Conservation (phyloP, 78 protist species). For the Emiliania huxleyi region DNA sequence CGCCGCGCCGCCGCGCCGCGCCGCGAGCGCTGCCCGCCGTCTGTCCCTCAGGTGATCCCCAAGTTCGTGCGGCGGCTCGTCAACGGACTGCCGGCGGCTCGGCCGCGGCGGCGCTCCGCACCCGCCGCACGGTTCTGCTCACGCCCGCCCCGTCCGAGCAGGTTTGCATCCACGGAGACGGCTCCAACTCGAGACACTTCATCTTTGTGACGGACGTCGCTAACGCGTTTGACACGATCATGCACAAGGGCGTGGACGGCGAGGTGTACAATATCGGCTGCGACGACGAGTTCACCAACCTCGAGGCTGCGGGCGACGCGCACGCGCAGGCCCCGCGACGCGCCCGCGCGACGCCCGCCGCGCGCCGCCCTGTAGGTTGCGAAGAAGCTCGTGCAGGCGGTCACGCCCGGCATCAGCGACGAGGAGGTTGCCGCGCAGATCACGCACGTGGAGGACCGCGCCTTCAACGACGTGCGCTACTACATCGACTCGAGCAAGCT, state of each 20-base stretch:
- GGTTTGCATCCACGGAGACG: conserved; percentile 78
- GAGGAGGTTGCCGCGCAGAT: background rate
- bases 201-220: conserved; percentile 78
- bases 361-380: no score
- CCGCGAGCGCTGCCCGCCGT: no score
- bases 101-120: no score
- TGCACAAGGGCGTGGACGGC: conserved; percentile 63
- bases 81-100: background rate
- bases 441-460: conserved; percentile 75
- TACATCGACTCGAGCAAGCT: conserved; percentile 49
- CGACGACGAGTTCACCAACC: conserved; percentile 25
- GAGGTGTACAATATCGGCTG: conserved; percentile 84
- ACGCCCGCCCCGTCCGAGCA: no score
- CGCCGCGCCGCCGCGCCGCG: no score
- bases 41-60: no score
- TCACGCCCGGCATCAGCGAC: background rate
- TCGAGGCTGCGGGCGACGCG: no score
- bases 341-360: no score
- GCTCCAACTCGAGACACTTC: conserved; percentile 66
- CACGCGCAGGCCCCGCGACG: no score
- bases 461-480: conserved; percentile 84
- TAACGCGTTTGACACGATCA: conserved; percentile 74
- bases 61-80: conserved; percentile 71
- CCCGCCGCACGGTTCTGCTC: no score
- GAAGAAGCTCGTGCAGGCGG: background rate